Percentiles rank a stretch among this genome's conserved stretches.
Conservation (phyloP, 352 stramenopile genomes). For the Phytophthora crassamura region DNA sequence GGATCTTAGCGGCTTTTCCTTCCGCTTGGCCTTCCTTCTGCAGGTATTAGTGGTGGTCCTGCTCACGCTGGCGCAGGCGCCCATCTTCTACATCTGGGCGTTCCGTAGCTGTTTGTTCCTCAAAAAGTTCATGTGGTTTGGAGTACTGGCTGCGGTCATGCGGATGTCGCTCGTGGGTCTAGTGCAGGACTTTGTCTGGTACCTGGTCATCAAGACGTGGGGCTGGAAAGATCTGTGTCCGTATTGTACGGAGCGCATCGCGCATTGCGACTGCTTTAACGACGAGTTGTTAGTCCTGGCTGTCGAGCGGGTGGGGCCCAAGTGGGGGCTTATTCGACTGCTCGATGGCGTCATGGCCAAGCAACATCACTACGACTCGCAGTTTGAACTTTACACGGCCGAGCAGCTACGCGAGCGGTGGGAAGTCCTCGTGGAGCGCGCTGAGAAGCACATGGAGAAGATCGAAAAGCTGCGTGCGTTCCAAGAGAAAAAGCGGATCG, state of each 20-base stretch:
- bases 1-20: conserved; percentile 56
- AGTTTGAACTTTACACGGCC: conserved; percentile 62
- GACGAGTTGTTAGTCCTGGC: conserved; percentile 68
- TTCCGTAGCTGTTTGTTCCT: conserved; percentile 69
- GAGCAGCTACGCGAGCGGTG: conserved; percentile 69
- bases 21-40: conserved; percentile 61
- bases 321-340: conserved; percentile 71
- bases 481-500: conserved; percentile 54
- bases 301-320: conserved; percentile 63
- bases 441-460: conserved; percentile 62
- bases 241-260: conserved; percentile 68
- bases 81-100: conserved; percentile 76
- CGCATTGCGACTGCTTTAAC: conserved; percentile 75
- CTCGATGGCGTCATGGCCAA: conserved; percentile 61
- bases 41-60: conserved; percentile 62
- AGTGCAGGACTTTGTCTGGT: conserved; percentile 60
- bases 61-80: conserved; percentile 54
- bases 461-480: conserved; percentile 65
- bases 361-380: conserved; percentile 46
- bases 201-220: conserved; percentile 60
- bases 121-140: conserved; percentile 76
- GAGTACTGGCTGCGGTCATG: conserved; percentile 56
- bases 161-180: conserved; percentile 65
- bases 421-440: conserved; percentile 58
- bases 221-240: conserved; percentile 70